Evolutionary conservation across 345 rosid species (phyloP).

Genomic region (Capsella bursapastoris): DNA sequence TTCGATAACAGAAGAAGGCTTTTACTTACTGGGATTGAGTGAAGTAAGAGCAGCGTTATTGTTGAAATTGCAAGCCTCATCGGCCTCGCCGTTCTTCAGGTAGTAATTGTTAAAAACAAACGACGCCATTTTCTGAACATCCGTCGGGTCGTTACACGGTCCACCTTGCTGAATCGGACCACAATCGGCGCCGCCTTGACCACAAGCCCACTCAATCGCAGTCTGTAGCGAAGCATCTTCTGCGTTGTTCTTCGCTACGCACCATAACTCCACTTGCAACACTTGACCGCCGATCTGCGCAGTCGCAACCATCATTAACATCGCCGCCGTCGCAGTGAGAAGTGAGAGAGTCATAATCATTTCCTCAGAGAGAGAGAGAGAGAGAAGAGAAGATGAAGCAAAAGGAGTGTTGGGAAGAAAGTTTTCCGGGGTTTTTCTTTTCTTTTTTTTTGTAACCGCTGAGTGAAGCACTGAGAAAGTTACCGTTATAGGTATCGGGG

Average conservation of each 20-base stretch:
- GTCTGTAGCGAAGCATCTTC: conserved; percentile 67
- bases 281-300: conserved; percentile 40
- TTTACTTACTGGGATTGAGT: conserved; percentile 78
- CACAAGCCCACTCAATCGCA: conserved; percentile 90
- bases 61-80: conserved; percentile 80
- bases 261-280: conserved; percentile 56
- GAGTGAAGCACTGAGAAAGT: conserved; percentile 11
- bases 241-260: conserved; percentile 77
- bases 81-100: conserved; percentile 72
- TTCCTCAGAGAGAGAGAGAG: conserved; percentile 9
- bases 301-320: conserved; percentile 21
- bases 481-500: conserved; percentile 39
- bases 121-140: conserved; percentile 72
- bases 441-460: background rate
- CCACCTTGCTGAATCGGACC: conserved; percentile 66
- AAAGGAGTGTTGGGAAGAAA: background rate
- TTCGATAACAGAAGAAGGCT: background rate
- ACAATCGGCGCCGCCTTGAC: conserved; percentile 82
- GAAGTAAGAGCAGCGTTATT: conserved; percentile 81
- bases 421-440: background rate
- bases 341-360: conserved; percentile 2
- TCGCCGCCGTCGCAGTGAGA: conserved; percentile 29
- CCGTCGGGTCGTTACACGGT: conserved; percentile 65
- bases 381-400: conserved; percentile 10
- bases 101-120: conserved; percentile 81